Base-by-base conservation (phyloP, 139 green algal genomes). In the Micractinium sp. region DNA sequence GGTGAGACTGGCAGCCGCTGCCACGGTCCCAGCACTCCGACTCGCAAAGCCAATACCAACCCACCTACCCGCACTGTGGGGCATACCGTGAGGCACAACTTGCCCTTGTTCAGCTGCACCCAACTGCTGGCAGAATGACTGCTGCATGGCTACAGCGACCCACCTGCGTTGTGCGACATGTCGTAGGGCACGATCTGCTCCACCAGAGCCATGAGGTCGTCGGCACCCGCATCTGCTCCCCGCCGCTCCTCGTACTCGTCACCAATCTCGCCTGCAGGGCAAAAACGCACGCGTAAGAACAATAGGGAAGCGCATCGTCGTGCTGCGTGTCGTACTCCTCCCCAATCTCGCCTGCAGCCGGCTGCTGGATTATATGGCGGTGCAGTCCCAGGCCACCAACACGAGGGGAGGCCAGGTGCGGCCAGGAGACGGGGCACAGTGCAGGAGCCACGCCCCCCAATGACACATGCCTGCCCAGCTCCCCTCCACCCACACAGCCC, bases 151-250 rank as follows among this genome's bases (percentile, higher is more conserved):
- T 5, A 12, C 63, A 73, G 63, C 63, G 16, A 66, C 82, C 36
- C 75, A 89, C 90, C 90, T 67, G 98, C 97, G 85, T 99, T 99
- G 93, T 99, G 97, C 25, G 94, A 92, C 95, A 99, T 98, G 91
- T 99, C 96, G 91, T 98, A 99, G 0, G 98, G 98, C 47, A 99
- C 96, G 87, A 99, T 99, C 85, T 98, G 91, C 0, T 89, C 80
- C 18, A 99, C 98, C 22, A 99, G 93, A 4, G 86, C 67, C 95
- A 99, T 94, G 25, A 99, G 92, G 88, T 99, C 97, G 16, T 93
- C 86, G 23, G 92, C 69, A 4, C 38, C n/a, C 20, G 27, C 12
- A 31, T 89, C 91, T 3, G 18, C 77, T 1, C 33, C 47, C 27
- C 88, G 69, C 53, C 36, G 75, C 85, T 84, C 83, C 41, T 86